Conservation (phyloP, 2,329 filamentous ascomycete genomes). For the Colletotrichum eremochloae region DNA sequence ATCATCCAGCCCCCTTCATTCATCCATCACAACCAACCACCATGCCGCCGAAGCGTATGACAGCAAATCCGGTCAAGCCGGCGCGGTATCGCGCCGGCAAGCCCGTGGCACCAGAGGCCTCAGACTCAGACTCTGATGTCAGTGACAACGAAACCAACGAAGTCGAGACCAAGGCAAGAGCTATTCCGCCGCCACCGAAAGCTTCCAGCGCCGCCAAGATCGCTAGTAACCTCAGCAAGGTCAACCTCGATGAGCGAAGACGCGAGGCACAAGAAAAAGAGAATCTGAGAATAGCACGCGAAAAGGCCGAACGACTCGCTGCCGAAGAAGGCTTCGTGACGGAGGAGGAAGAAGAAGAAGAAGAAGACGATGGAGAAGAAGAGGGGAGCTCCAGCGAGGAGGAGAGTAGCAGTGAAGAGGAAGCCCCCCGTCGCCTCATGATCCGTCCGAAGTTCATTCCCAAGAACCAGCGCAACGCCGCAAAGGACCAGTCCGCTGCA, state of each 20-base stretch:
- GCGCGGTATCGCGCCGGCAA: slow-evolving; percentile 91
- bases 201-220: slow-evolving; percentile 69
- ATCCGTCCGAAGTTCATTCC: slow-evolving; percentile 74
- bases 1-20: slow-evolving; percentile 6
- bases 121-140: slow-evolving; percentile 66
- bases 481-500: slow-evolving; percentile 45
- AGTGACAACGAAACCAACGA: slow-evolving; percentile 54
- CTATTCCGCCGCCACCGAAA: slow-evolving; percentile 68
- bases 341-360: slow-evolving; percentile 63
- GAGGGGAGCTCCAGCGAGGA: slow-evolving; percentile 53
- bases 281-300: slow-evolving; percentile 60
- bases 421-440: slow-evolving; percentile 69
- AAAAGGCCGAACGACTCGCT: slow-evolving; percentile 64
- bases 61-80: slow-evolving; percentile 86
- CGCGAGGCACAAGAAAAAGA: slow-evolving; percentile 63
- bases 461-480: slow-evolving; percentile 64
- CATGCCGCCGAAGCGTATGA: slow-evolving; percentile 88
- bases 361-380: slow-evolving; percentile 53
- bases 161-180: slow-evolving; percentile 46
- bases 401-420: slow-evolving; percentile 67
- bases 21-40: slow-evolving; percentile 30
- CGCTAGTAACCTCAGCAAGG: slow-evolving; percentile 64
- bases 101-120: slow-evolving; percentile 65
- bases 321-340: slow-evolving; percentile 75
- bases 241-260: slow-evolving; percentile 64